Percentiles rank a stretch among this genome's conserved stretches.
These are phyloP conservation scores for Yarrowia osloensis DNA, from an alignment of 805 yeast species.

Conservation along the genomic window DNA sequence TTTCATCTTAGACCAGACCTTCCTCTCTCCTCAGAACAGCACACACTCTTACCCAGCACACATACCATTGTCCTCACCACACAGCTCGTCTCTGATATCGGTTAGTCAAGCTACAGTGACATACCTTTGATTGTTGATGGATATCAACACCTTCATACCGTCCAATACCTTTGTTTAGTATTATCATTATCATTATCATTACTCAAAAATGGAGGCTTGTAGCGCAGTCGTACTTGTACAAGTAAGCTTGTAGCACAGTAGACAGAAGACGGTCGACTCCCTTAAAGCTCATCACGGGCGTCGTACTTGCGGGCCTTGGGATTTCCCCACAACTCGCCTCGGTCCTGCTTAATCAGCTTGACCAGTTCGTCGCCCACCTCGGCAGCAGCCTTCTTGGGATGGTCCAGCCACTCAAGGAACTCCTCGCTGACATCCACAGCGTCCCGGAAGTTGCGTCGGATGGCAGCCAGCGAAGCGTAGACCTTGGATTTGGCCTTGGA, in stretches of 20 bases:
- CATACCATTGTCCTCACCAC: no score
- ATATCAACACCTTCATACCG: no score
- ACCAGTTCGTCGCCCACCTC: background rate
- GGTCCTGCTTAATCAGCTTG: background rate
- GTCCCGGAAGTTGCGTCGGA: constrained; percentile 26
- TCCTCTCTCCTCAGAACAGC: background rate
- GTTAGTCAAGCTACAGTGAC: no score
- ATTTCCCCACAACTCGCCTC: constrained; percentile 18
- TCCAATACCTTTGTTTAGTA: background rate
- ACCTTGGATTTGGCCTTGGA: constrained; percentile 18
- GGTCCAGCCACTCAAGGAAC: constrained; percentile 13
- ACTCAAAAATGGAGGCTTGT: no score
- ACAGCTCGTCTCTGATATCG: no score
- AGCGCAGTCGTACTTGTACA: no score
- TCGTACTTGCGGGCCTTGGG: constrained; percentile 26
- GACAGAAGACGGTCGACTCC: no score
- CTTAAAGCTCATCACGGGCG: constrained; percentile 24
- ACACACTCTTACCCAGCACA: no score
- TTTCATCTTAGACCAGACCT: no score
- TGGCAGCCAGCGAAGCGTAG: constrained; percentile 17
- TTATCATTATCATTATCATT: constrained; percentile 4
- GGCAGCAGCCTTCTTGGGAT: constrained; percentile 17
- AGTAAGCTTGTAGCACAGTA: no score
- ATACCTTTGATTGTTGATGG: no score
- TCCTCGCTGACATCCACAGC: constrained; percentile 10